phyloP scores from a whole-genome alignment of 129 eudicot species.

The Helianthus tuberosus region DNA sequence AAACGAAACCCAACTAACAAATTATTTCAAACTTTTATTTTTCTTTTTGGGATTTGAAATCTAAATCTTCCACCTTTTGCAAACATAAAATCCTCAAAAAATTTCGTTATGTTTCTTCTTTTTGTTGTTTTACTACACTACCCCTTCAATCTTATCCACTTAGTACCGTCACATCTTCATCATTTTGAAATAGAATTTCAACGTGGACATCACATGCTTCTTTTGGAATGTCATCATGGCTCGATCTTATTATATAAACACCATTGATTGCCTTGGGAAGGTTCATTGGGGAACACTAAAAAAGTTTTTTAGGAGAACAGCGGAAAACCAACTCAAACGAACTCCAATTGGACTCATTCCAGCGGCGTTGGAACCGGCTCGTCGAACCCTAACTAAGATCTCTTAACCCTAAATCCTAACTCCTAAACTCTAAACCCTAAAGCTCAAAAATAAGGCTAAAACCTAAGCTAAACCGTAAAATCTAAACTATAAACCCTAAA shows the following conservation, averaged over 20 bases:
- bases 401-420: too few species aligned
- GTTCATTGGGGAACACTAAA: too few species aligned
- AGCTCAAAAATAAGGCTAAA: too few species aligned
- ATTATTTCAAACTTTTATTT: constrained; percentile 39
- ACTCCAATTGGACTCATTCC: too few species aligned
- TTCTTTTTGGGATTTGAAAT: constrained; percentile 31
- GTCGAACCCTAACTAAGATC: too few species aligned
- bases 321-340: too few species aligned
- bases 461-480: too few species aligned
- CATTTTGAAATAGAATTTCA: constrained; percentile 13
- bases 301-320: too few species aligned
- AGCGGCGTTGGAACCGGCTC: too few species aligned
- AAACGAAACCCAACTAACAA: constrained; percentile 44
- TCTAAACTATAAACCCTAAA: too few species aligned
- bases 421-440: too few species aligned
- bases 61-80: constrained; percentile 39
- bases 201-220: constrained; percentile 37
- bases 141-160: constrained; percentile 51
- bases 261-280: too few species aligned
- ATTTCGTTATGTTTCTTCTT: constrained; percentile 35
- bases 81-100: constrained; percentile 51
- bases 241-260: not conserved
- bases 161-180: constrained; percentile 30
- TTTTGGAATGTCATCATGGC: constrained; percentile 29
- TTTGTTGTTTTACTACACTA: constrained; percentile 31